A percentile compares a stretch with the other conserved stretches of the same genome.
Conservation (phyloP, 768 basidiomycete species). For the Suillus subluteus region DNA sequence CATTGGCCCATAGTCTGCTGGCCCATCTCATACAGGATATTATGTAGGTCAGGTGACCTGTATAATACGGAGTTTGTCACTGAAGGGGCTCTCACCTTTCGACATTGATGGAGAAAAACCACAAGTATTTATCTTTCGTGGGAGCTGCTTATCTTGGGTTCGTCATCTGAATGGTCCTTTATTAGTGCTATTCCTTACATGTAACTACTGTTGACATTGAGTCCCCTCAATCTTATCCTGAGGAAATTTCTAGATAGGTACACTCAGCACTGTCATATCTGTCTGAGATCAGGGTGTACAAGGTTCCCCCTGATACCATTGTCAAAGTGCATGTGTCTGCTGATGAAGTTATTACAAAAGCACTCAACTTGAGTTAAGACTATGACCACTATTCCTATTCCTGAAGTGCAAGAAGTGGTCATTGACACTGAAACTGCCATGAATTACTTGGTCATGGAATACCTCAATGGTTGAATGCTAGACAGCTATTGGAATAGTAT, state of each 20-base stretch:
- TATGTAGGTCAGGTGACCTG: too few species aligned
- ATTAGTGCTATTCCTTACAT: not conserved
- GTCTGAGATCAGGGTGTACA: not conserved
- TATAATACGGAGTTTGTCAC: too few species aligned
- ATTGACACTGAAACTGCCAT: not conserved
- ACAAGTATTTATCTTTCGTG: not conserved
- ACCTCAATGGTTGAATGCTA: constrained; percentile 29
- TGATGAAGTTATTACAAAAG: not conserved
- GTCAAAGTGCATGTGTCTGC: not conserved
- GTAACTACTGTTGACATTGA: not conserved
- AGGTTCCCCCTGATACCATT: not conserved
- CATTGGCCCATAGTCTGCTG: too few species aligned
- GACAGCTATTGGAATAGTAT: constrained; percentile 30
- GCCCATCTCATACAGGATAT: too few species aligned
- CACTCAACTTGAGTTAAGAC: not conserved
- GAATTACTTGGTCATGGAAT: constrained; percentile 23
- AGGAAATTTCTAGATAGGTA: constrained; percentile 1
- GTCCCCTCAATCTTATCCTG: not conserved
- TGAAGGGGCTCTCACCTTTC: not conserved
- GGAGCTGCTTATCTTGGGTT: not conserved
- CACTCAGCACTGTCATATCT: not conserved
- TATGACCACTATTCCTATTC: constrained; percentile 6
- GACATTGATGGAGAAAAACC: not conserved
- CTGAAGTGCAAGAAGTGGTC: not conserved
- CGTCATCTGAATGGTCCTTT: not conserved